Conservation (phyloP, 371 early-diverging fungal species). For the Rhizopus stolonifer region DNA sequence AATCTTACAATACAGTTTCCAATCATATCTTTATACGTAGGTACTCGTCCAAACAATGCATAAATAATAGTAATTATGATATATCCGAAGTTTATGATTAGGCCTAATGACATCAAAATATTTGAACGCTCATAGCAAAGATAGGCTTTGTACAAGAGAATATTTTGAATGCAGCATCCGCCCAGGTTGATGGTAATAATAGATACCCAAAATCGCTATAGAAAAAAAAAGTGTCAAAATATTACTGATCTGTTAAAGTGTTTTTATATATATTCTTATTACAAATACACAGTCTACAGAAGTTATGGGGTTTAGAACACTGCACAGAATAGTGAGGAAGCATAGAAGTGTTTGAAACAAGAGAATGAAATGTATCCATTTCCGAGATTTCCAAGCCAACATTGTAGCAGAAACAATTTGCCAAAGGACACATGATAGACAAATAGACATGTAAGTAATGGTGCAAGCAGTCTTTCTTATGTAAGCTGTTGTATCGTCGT, state of each 20-base stretch:
- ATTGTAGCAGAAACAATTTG: conserved; percentile 28
- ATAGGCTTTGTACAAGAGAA: conserved; percentile 48
- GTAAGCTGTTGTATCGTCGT: conserved; percentile 4
- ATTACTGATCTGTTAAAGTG: neutral
- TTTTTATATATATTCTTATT: conserved; percentile 6
- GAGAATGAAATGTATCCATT: conserved; percentile 36
- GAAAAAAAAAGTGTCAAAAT: neutral
- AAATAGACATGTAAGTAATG: conserved; percentile 38
- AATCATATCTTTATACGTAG: conserved; percentile 29
- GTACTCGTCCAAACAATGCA: conserved; percentile 31
- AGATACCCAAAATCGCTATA: conserved; percentile 47
- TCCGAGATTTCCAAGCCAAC: conserved; percentile 25
- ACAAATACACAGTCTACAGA: conserved; percentile 32
- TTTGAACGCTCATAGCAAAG: conserved; percentile 38
- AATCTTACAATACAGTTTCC: conserved; percentile 42
- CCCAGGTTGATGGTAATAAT: conserved; percentile 44
- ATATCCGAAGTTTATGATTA: conserved; percentile 39
- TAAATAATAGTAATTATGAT: conserved; percentile 38
- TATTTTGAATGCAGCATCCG: conserved; percentile 42
- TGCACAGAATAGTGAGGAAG: conserved; percentile 32
- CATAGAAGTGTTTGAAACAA: conserved; percentile 30
- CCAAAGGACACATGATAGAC: conserved; percentile 38
- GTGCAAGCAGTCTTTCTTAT: conserved; percentile 24
- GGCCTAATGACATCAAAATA: conserved; percentile 38
- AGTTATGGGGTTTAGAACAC: conserved; percentile 35